These are phyloP conservation scores for Penicillium sp. DNA, from an alignment of 2,329 filamentous ascomycete species.

Conservation along the genomic window DNA sequence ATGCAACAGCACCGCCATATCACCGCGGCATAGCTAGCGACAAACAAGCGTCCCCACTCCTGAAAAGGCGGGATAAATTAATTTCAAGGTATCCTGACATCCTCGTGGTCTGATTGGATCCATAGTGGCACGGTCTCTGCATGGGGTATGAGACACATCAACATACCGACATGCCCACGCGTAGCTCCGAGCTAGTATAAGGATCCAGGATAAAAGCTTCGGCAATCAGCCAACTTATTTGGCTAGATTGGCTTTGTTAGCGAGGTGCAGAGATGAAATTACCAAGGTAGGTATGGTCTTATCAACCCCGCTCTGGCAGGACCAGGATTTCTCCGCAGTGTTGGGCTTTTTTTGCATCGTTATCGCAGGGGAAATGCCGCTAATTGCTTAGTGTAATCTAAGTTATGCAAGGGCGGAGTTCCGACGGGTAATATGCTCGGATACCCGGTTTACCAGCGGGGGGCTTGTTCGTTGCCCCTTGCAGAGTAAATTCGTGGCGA, in stretches of 20 bases:
- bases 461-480: background rate
- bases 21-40: conserved; percentile 1
- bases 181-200: conserved; percentile 1
- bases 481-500: background rate
- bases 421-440: conserved; percentile 16
- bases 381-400: background rate
- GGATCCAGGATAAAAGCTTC: background rate
- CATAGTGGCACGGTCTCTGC: conserved; percentile 4
- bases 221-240: conserved; percentile 3
- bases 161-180: background rate
- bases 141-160: conserved; percentile 13
- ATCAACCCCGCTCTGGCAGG: conserved; percentile 7
- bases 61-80: background rate
- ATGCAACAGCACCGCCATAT: background rate
- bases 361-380: conserved; percentile 8
- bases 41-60: conserved; percentile 8
- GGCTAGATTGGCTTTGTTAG: background rate
- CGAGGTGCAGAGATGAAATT: background rate
- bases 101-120: conserved; percentile 14
- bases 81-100: background rate
- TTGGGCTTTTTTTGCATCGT: background rate
- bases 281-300: background rate
- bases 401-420: conserved; percentile 14
- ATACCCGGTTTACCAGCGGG: background rate
- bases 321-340: background rate